Percentiles rank a stretch among this genome's conserved stretches.
Conservation (phyloP, 106 monocot species). For the Chionographis japonica region DNA sequence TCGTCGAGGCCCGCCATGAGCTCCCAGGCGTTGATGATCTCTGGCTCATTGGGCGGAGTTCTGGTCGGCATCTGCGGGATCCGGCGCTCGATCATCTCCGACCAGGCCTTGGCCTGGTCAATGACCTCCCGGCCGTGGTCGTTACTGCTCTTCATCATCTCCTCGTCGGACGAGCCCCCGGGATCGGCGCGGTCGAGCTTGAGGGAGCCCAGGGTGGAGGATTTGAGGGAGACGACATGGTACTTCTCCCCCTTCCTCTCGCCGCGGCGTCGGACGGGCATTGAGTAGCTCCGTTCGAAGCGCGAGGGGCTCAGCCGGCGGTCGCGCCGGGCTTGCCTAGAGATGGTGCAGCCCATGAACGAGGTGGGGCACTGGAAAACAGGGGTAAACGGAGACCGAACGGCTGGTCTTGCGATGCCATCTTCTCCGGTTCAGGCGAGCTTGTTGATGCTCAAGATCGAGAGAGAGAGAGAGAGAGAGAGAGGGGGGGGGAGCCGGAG, state of each 20-base stretch:
- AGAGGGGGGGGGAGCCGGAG: no score
- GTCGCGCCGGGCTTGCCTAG: conserved; percentile 43
- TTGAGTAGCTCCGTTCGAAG: conserved; percentile 29
- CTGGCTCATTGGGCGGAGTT: conserved; percentile 36
- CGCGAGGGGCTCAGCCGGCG: conserved; percentile 10
- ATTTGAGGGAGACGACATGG: conserved; percentile 56
- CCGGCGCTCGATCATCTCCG: conserved; percentile 20
- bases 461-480: no score
- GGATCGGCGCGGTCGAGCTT: conserved; percentile 12
- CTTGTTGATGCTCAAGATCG: no score
- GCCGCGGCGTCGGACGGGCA: conserved; percentile 23
- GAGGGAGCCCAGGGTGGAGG: conserved; percentile 62
- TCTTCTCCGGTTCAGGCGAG: no score
- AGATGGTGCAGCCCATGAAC: conserved; percentile 72
- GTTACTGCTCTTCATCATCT: conserved; percentile 30
- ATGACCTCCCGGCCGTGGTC: background rate
- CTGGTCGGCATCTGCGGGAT: conserved; percentile 17
- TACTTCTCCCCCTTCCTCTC: background rate
- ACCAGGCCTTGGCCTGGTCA: conserved; percentile 16
- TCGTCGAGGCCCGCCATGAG: conserved; percentile 70
- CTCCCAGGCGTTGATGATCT: conserved; percentile 67
- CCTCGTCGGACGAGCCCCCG: conserved; percentile 8
- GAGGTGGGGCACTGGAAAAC: background rate
- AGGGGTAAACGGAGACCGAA: background rate
- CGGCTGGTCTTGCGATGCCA: no score